Base-by-base conservation (phyloP, 805 yeast species). In the Saccharomyces eubayanus region DNA sequence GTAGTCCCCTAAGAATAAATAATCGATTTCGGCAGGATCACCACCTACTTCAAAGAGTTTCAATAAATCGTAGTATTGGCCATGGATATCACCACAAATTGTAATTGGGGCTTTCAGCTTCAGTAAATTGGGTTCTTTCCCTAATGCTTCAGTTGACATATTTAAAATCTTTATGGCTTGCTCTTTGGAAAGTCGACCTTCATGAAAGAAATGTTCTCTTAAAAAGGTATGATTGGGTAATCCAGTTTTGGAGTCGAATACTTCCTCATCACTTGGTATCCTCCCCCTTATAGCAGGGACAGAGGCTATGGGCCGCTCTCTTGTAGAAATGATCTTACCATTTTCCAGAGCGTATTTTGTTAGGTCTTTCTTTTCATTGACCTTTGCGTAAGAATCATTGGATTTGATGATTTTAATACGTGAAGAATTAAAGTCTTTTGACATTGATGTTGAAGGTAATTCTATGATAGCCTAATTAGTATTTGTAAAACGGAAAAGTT, bases 51-150 rank as follows among this genome's bases (percentile, higher is more conserved):
- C 96, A 66, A 90, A 87, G 47, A 90, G 73, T 69, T 89, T 89
- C 81, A 89, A 77, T 62, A 90, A 75, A 68, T 90, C 97, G 68
- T 79, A 89, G 68, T 80, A 87, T 67, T 90, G 97, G 11, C 97
- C 97, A 70, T 89, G 97, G 21, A 89, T 77, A 69, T 89, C 97
- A 50, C 97, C 97, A 72, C 96, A 88, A 3, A 89, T 88, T 0
- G 96, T 89, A 4, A 90, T 87, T 0, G 97, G 97, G 0, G 96
- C 91, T 6, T 87, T 88, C 2, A 91, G 84, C 20, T 78, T 76
- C 49, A 90, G 72, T 59, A 90, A 66, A 61, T 85, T 90, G 5
- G 95, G 92, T 64, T 90, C 97, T 31, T 69, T 62, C 20, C 75
- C 64, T 55, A 91, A 75, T 4, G 83, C 64, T 20, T 72, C 73